These are phyloP conservation scores for Botrytis elliptica DNA, from an alignment of 2,329 filamentous ascomycete genomes.

Conservation along the genomic window DNA sequence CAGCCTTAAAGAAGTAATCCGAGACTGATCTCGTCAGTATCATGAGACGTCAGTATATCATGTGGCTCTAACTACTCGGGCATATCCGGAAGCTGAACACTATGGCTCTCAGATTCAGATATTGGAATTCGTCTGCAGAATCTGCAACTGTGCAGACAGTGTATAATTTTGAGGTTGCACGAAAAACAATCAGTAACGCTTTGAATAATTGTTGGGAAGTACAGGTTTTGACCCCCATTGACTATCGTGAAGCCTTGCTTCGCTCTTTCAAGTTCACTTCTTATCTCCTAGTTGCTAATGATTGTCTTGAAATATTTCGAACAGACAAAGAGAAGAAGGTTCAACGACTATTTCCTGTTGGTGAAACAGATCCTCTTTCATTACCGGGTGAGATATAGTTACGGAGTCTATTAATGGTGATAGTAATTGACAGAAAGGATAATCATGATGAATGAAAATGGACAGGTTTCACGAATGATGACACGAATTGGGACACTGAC, in stretches of 20 bases:
- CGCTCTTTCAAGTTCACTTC: not conserved
- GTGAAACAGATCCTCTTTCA: not conserved
- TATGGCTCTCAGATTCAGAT: not conserved
- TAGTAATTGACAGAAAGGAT: not conserved
- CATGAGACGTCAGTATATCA: not conserved
- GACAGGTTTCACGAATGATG: not conserved
- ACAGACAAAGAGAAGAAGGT: not conserved
- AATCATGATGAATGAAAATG: constrained; percentile 1
- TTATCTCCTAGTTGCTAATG: not conserved
- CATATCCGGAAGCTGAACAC: not conserved
- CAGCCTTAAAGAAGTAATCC: constrained; percentile 4
- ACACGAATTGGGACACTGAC: constrained; percentile 2
- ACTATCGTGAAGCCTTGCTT: constrained; percentile 14
- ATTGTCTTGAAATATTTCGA: not conserved
- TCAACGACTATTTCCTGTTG: not conserved
- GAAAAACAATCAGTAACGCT: not conserved
- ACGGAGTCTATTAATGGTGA: not conserved
- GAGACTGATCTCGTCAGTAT: not conserved
- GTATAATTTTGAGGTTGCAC: constrained; percentile 8
- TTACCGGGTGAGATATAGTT: not conserved
- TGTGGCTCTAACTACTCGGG: constrained; percentile 9
- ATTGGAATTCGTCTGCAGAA: not conserved
- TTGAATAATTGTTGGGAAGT: constrained; percentile 14
- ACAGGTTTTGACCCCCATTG: not conserved
- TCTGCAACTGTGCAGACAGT: constrained; percentile 9